Evolutionary conservation across 495 filamentous ascomycete species (phyloP), one percentile per base, ranked within the genome.

Genomic region (Aspergillus leporis): DNA sequence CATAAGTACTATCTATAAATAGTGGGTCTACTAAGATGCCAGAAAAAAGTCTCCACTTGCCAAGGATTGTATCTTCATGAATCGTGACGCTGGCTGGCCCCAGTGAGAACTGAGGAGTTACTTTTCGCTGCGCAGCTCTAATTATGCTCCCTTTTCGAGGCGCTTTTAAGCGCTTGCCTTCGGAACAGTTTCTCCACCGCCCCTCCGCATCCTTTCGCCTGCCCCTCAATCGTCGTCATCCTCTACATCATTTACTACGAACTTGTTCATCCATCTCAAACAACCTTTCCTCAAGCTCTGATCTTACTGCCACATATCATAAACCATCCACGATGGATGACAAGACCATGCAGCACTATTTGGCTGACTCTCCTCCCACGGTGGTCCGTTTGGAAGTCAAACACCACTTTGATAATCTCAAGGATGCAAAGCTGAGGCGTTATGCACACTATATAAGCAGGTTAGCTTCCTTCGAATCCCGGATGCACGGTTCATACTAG

Each of bases 401-500:
- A 75, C 85, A 88, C 54, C 94, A 97, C 71, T 98, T 97, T 71
- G 87, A 92, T 43, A 84, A 89, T 13, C 75, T 98, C 55, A 85
- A 81, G 41, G 85, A 91, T 66, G 78, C 87, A 62, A 91, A 90
- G 70, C 70, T 83, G 55, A 65, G 74, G 19, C 85, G 84, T 71
- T 98, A 98, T 75, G 92, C 94, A 36, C 94, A 98, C 73, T 90
- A 90, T 65, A 91, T 97, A 67, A 92, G 88, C 81, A 80, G 83
- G 90, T 93, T 82, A 61, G 78, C 51, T 60, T 38, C 30, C 52
- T 48, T 43, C 21, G 14, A n/a, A 18, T n/a, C 16, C 38, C n/a
- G n/a, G 13, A 16, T n/a, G 8, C 38, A 41, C 25, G 22, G 3
- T 41, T 40, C 18, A 18, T 13, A 18, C 18, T 14, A 23, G 32